Conservation (phyloP, 768 basidiomycete genomes). For the Strobilomyces dryophilus region DNA sequence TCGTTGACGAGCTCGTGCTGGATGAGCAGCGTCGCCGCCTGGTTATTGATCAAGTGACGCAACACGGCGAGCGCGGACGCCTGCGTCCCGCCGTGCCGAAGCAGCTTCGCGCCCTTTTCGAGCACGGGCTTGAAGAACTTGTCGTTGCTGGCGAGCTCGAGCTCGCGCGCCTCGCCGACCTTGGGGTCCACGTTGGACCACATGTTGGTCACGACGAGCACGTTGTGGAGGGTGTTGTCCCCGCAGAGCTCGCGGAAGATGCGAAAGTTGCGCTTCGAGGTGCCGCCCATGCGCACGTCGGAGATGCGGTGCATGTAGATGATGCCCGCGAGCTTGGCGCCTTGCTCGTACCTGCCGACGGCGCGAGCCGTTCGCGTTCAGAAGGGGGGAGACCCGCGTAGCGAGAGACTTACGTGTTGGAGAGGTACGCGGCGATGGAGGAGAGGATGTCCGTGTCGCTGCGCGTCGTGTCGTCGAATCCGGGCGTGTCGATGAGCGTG, state of each 20-base stretch:
- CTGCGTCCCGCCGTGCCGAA: constrained; percentile 39
- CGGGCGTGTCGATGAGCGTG: constrained; percentile 56
- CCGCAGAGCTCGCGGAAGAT: constrained; percentile 54
- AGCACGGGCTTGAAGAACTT: constrained; percentile 52
- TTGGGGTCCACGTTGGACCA: constrained; percentile 42
- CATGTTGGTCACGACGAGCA: constrained; percentile 53
- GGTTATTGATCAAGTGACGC: constrained; percentile 36
- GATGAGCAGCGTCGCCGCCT: constrained; percentile 45
- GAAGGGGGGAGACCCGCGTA: not conserved
- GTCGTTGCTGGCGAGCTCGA: constrained; percentile 37
- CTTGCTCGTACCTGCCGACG: constrained; percentile 28
- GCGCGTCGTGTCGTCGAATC: constrained; percentile 51
- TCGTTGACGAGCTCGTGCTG: constrained; percentile 54
- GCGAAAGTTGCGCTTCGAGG: constrained; percentile 47
- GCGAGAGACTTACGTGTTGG: constrained; percentile 25
- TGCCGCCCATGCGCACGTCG: constrained; percentile 48
- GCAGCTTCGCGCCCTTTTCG: constrained; percentile 43
- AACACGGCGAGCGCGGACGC: constrained; percentile 42
- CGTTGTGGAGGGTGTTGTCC: constrained; percentile 43
- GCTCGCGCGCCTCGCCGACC: constrained; percentile 41
- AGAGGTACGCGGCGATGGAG: constrained; percentile 43
- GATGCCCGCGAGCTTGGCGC: constrained; percentile 44
- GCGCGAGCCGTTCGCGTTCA: not conserved
- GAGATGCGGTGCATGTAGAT: constrained; percentile 54
- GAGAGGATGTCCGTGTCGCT: constrained; percentile 49